Base-by-base conservation (phyloP, 352 stramenopile species). In the Thalassiosira hispida region DNA sequence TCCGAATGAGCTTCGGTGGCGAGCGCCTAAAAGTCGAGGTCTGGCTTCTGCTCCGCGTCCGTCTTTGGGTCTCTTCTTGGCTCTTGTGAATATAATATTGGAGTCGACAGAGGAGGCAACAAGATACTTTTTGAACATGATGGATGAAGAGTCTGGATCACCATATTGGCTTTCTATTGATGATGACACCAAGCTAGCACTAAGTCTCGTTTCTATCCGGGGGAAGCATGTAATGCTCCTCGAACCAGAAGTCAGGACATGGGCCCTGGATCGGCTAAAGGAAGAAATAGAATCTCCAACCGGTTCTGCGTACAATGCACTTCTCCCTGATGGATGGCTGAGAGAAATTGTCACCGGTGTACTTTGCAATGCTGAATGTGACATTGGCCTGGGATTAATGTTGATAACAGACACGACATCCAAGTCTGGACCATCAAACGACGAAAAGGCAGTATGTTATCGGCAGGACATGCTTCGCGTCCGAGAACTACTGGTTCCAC, bases 151-250 rank as follows among this genome's bases (percentile, higher is more conserved):
- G 47, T 80, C 78, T 29, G 44, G 67, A 23, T 51, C 61, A 18
- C 18, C 31, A 44, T 93, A 85, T 73, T 94, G 89, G 89, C 61
- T 83, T 29, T 93, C 87, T 1, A 77, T 94, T 25, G 73, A 87
- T 35, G 61, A 89, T 40, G 66, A 89, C 42, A 89, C 85, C 16
- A 70, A 70, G 62, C 64, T 90, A 31, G 79, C 52, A 16, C 65
- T 94, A 5, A 63, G 81, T 46, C 51, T 92, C 20, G 63, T 91
- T 18, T 57, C 84, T 27, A 61, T 91, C 49, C 62, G 85, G 20
- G 76, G 73, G 16, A 87, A 76, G 14, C 82, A 79, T 73, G 83
- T 88, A 1, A 74, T 94, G 44, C 53, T 94, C 25, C 66, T 51
- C 56, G 75, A 93, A 60, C 47, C 64, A 31, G 83, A 94, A 77